Base-by-base conservation (phyloP, 257 asterid species). In the Jacaranda copaia region DNA sequence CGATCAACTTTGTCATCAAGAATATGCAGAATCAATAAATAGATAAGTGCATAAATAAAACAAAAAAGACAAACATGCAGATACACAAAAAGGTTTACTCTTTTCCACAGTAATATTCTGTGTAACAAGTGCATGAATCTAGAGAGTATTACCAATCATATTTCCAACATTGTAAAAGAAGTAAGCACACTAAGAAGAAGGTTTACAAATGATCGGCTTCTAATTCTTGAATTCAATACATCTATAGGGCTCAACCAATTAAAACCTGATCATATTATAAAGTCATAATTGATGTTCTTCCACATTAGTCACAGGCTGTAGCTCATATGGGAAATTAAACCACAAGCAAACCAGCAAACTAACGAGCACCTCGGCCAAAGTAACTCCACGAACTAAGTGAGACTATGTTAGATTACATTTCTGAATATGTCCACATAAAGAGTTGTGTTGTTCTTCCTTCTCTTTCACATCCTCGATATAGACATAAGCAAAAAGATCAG, bases 351-450 rank as follows among this genome's bases (percentile, higher is more conserved):
- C 35, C 57, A 62, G 55, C 19, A 5, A 81, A 62, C 5, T 18
- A 75, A 74, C 13, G 18, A 74, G 72, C 78, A 96, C 99, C 98
- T 96, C 85, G 6, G 89, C 92, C 84, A 96, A 81, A 68, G 79
- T 83, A 76, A 83, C 74, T 72, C 96, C 97, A 73, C 91, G 88
- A 80, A 80, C 86, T 56, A 93, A 51, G 78, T 87, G 91, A 56
- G 94, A 90, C 85, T 85, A 80, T 1, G 89, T 87, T 20, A 96
- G 79, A 85, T 96, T 93, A 82, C 91, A 90, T 74, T 91, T 93
- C 79, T 51, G 85, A 76, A 96, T 82, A 72, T 87, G 91, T 69
- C 88, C 89, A 55, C 49, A 3, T 3, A 70, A 66, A 14, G 83
- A 81, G 39, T 60, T 68, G 9, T 61, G 38, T 57, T 69, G 52